Conservation (phyloP, 306 rosid species). For the Senna siamea region DNA sequence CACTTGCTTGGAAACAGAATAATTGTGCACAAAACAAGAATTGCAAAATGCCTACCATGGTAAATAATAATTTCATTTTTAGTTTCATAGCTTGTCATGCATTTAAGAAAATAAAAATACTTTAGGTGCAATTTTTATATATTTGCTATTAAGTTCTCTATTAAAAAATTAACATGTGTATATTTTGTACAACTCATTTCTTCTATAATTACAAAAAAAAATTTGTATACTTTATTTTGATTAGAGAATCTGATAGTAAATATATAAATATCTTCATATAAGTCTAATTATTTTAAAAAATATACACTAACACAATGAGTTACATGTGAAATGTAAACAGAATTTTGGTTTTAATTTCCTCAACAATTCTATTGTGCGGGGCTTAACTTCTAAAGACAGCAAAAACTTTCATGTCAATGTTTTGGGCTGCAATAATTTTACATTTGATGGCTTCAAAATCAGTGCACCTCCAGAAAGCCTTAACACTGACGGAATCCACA, state of each 20-base stretch:
- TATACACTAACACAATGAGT: background rate
- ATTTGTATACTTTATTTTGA: no score
- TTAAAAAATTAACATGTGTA: no score
- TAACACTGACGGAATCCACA: slow-evolving; percentile 57
- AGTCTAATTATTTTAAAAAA: no score
- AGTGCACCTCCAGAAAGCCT: slow-evolving; percentile 52
- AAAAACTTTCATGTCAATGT: slow-evolving; percentile 45
- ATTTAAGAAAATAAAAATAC: no score
- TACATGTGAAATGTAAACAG: slow-evolving; percentile 18
- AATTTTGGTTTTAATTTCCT: slow-evolving; percentile 34
- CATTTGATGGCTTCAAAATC: slow-evolving; percentile 16
- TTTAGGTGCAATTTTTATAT: no score
- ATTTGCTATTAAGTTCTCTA: no score
- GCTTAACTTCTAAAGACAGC: slow-evolving; percentile 48
- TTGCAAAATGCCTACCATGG: slow-evolving; percentile 36
- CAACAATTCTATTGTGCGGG: slow-evolving; percentile 33
- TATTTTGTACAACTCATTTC: no score
- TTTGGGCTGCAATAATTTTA: slow-evolving; percentile 32
- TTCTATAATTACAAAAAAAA: no score
- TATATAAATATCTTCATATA: no score
- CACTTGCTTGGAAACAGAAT: slow-evolving; percentile 28
- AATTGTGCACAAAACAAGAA: background rate
- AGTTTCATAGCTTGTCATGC: background rate
- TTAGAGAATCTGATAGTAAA: no score
- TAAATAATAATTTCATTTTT: slow-evolving; percentile 1